Conservation (phyloP, 495 filamentous ascomycete species). For the Bacidia gigantensis region DNA sequence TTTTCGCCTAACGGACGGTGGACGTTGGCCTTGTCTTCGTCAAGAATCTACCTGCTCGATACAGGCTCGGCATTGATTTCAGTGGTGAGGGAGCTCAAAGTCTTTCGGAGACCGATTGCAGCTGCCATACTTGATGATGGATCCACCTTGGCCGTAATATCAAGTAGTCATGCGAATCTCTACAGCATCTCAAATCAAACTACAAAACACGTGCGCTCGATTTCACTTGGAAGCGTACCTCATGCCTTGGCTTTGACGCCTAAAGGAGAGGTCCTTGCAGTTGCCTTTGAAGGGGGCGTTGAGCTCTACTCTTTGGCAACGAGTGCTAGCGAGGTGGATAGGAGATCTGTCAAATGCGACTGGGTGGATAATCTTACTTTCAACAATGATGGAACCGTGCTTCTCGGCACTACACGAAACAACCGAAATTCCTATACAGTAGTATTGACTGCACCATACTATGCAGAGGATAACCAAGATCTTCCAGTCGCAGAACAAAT, state of each 20-base stretch:
- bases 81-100: conserved; percentile 67
- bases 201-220: conserved; percentile 50
- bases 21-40: conserved; percentile 72
- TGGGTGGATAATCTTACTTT: conserved; percentile 67
- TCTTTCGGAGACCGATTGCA: conserved; percentile 59
- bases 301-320: conserved; percentile 67
- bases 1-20: conserved; percentile 62
- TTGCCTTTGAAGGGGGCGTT: conserved; percentile 76
- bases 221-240: conserved; percentile 62
- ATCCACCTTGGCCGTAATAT: conserved; percentile 60
- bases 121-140: conserved; percentile 72
- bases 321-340: conserved; percentile 47
- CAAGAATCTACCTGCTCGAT: conserved; percentile 68
- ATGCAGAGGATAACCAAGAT: conserved; percentile 31
- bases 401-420: conserved; percentile 66
- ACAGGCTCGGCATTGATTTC: conserved; percentile 39
- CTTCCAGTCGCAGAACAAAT: conserved; percentile 48
- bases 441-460: conserved; percentile 69
- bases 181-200: conserved; percentile 53
- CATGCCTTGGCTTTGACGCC: conserved; percentile 69
- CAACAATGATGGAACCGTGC: conserved; percentile 68
- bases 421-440: conserved; percentile 54
- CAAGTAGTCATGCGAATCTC: conserved; percentile 65
- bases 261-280: conserved; percentile 64
- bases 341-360: conserved; percentile 70